Evolutionary conservation across 2,329 filamentous ascomycete species (phyloP), one percentile per base, ranked within the genome.

Genomic region (Ambrosiella xylebori): DNA sequence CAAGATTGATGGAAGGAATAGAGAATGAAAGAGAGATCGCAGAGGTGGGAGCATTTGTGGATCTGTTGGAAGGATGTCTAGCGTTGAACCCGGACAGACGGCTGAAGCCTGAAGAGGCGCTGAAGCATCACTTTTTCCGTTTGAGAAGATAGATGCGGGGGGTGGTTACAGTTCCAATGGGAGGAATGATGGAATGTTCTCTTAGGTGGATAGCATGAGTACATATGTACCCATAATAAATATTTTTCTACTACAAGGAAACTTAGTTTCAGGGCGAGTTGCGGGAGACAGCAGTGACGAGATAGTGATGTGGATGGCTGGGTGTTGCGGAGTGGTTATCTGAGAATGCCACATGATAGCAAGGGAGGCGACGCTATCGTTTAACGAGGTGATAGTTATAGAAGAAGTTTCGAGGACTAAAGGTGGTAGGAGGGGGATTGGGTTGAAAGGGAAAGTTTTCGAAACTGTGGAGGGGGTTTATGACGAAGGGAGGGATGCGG

Each of bases 21-120:
- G 81, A 76, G 54, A 85, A 90, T 61, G 74, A 74, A 8, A 88
- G 93, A 68, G 59, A 59, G 35, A 74, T 79, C 44, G 85, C 84
- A 68, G 88, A 96, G 65, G 73, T 96, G 61, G 83, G 85, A 60
- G 76, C 85, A 57, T 95, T 98, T 69, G 77, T 88, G 64, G 90
- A 97, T 69, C 73, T 98, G 54, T 72, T 98, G 59, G 90, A 95
- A 66, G 84, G 86, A 58, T 97, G 90, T 67, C 75, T 98, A 62
- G 82, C 84, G 60, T 77, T 97, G 63, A 95, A 97, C 66, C 88
- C 91, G 0, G 90, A 95, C 68, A 95, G 94, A 75, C 80, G 93
- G 62, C 86, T 93, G 65, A 91, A 86, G 52, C 87, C 93, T 0
- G 75, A 78, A 12, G 90, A 97, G 66, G 93, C 93, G 54, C 73